Percentiles rank a stretch among this genome's conserved stretches.
These are phyloP conservation scores for Candida montana DNA, from an alignment of 805 yeast species.

Conservation along the genomic window DNA sequence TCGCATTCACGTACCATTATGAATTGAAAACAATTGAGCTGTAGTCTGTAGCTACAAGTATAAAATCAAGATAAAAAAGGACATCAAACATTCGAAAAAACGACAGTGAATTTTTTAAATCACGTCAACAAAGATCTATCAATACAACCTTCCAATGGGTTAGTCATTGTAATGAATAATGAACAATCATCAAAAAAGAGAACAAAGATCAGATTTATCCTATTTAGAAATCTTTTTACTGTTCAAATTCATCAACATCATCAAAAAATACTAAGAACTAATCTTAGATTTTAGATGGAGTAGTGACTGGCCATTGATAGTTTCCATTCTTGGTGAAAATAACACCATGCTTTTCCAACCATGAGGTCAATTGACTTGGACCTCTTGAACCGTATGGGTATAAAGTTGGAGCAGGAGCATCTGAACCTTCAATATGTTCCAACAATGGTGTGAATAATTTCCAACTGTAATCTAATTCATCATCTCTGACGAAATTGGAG, in stretches of 20 bases:
- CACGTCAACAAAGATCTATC: conserved; percentile 6
- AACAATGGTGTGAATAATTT: conserved; percentile 86
- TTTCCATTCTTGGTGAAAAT: conserved; percentile 53
- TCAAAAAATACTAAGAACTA: too few relatives aligned
- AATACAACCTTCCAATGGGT: neutral
- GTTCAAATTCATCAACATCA: neutral
- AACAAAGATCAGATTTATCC: neutral
- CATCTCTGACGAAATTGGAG: conserved; percentile 96
- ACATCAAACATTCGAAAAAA: conserved; percentile 1
- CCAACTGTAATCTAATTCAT: conserved; percentile 94
- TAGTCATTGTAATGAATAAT: neutral
- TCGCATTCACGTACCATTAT: too few relatives aligned
- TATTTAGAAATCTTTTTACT: neutral
- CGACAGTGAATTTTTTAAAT: too few relatives aligned
- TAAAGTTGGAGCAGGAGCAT: conserved; percentile 58
- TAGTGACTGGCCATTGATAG: conserved; percentile 90
- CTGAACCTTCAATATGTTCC: conserved; percentile 66
- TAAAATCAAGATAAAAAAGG: neutral
- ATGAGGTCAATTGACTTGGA: conserved; percentile 59
- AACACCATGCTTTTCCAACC: conserved; percentile 67
- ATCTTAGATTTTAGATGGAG: conserved; percentile 27
- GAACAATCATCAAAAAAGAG: neutral
- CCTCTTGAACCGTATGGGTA: conserved; percentile 93
- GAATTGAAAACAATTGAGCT: too few relatives aligned
- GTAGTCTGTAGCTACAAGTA: too few relatives aligned